A percentile compares a stretch with the other conserved stretches of the same genome.
Conservation (phyloP, 345 rosid genomes). For the Gossypioides kirkii region DNA sequence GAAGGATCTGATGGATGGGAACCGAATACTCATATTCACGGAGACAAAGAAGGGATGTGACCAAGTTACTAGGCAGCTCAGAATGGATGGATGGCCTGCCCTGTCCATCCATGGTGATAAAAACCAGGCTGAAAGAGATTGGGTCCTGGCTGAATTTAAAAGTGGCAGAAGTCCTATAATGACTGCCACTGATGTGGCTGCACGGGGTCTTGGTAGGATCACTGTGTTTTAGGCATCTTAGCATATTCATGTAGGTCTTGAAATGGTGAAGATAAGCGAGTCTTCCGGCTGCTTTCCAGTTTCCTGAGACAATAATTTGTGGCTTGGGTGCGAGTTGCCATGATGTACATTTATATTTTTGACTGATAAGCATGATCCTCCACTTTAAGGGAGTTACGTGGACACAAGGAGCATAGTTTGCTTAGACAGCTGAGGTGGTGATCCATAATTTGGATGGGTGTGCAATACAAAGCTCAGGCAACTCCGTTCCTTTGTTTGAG, state of each 20-base stretch:
- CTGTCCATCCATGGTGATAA: constrained; percentile 97
- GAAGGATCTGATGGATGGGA: constrained; percentile 78
- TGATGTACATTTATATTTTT: constrained; percentile 14
- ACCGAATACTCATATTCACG: constrained; percentile 75
- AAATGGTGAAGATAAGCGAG: constrained; percentile 47
- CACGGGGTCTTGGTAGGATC: constrained; percentile 99
- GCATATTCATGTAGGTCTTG: constrained; percentile 36
- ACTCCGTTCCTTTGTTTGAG: constrained; percentile 8
- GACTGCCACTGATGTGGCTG: constrained; percentile 99
- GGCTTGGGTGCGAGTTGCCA: constrained; percentile 46
- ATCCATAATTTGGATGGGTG: constrained; percentile 8
- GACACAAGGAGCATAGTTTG: constrained; percentile 29
- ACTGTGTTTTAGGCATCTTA: constrained; percentile 57
- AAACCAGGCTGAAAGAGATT: constrained; percentile 87
- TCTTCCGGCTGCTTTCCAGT: constrained; percentile 97
- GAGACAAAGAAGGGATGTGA: constrained; percentile 97
- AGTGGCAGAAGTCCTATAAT: constrained; percentile 88
- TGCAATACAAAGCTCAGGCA: constrained; percentile 5
- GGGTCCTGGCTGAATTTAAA: constrained; percentile 93
- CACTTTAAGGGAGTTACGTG: constrained; percentile 26
- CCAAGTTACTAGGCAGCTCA: constrained; percentile 87
- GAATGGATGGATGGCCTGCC: constrained; percentile 99
- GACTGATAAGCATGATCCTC: constrained; percentile 20
- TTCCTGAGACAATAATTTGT: constrained; percentile 51
- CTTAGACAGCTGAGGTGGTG: constrained; percentile 11